A percentile compares a stretch with the other conserved stretches of the same genome.
phyloP scores from a whole-genome alignment of 306 rosid species.

The Senna tora region DNA sequence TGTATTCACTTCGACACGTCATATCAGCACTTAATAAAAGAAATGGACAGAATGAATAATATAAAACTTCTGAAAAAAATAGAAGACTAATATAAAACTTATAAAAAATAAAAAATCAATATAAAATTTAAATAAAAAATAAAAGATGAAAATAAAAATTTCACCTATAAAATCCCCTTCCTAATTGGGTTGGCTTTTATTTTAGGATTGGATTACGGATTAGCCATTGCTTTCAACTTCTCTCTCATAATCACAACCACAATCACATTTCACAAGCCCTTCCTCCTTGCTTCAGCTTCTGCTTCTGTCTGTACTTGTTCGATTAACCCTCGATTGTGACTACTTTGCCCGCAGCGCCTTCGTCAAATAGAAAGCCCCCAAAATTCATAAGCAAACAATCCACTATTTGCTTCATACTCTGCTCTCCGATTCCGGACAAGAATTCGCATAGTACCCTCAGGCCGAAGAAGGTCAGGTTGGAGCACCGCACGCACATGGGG shows the following conservation, averaged over 20 bases:
- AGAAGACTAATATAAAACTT: no score
- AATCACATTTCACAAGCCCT: not conserved
- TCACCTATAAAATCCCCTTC: not conserved
- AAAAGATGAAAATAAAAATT: no score
- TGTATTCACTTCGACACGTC: no score
- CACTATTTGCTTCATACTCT: not conserved
- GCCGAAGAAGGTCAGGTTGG: not conserved
- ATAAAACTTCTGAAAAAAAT: no score
- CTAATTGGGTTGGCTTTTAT: not conserved
- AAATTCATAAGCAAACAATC: not conserved
- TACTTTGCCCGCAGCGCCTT: not conserved
- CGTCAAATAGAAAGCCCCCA: not conserved
- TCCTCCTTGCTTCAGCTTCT: not conserved
- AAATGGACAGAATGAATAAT: no score
- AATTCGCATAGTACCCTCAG: not conserved
- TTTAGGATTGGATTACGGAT: not conserved
- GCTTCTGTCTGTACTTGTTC: not conserved
- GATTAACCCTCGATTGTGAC: not conserved
- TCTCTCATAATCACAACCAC: not conserved
- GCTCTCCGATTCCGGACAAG: not conserved
- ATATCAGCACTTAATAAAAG: no score
- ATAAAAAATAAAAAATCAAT: no score
- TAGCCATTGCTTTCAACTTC: not conserved
- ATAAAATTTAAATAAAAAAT: no score
- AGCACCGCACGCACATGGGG: conserved; percentile 49